A percentile compares a stretch with the other conserved stretches of the same genome.
Conservation (phyloP, 2,329 filamentous ascomycete species). For the Endothia cerciana region DNA sequence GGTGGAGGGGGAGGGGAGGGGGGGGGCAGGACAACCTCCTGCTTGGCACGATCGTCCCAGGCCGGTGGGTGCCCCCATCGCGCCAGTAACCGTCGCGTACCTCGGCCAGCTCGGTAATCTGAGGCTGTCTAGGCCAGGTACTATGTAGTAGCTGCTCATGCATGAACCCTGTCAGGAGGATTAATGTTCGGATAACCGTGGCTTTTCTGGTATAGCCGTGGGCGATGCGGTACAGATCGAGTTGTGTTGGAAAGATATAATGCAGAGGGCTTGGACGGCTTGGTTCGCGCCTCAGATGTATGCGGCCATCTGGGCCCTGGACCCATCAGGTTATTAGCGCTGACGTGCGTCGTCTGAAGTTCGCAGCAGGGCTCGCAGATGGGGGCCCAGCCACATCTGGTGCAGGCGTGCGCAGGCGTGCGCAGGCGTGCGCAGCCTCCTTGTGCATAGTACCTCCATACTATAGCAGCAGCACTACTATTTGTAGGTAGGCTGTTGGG, state of each 20-base stretch:
- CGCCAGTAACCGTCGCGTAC: background rate
- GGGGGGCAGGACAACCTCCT: too few species aligned
- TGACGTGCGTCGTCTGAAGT: constrained; percentile 16
- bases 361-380: constrained; percentile 7
- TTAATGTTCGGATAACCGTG: background rate
- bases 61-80: background rate
- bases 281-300: background rate
- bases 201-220: background rate
- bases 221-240: constrained; percentile 6
- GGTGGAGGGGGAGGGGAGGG: too few species aligned
- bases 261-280: background rate
- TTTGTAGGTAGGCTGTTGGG: too few species aligned
- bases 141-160: background rate
- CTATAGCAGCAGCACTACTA: too few species aligned
- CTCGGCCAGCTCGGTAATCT: constrained; percentile 6
- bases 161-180: constrained; percentile 7
- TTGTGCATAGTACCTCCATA: constrained; percentile 1
- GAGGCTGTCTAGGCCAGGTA: background rate
- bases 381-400: background rate
- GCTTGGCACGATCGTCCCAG: background rate
- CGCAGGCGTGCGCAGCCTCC: too few species aligned
- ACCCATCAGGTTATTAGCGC: constrained; percentile 11
- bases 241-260: background rate
- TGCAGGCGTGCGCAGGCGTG: too few species aligned
- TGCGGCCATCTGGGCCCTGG: background rate